These are phyloP conservation scores for Miscanthus lutarioriparius DNA, from an alignment of 176 grass and related monocot species.

Conservation along the genomic window DNA sequence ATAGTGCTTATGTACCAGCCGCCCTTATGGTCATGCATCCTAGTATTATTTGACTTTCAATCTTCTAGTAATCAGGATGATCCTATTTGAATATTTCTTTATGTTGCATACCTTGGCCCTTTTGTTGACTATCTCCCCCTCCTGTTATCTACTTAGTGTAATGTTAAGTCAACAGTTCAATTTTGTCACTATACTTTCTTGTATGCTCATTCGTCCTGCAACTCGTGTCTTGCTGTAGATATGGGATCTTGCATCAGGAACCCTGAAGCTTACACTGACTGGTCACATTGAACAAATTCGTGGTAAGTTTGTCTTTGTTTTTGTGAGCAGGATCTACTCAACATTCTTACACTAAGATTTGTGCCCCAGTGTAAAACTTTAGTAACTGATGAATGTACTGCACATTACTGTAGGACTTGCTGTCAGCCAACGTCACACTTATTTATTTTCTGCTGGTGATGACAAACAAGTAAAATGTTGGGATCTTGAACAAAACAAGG, in stretches of 20 bases:
- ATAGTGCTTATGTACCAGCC: background rate
- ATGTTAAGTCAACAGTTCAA: background rate
- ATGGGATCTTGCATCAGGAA: conserved; percentile 97
- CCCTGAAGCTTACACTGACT: conserved; percentile 93
- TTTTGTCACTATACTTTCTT: conserved; percentile 2
- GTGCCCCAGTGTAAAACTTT: conserved; percentile 6
- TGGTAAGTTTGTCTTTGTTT: conserved; percentile 52
- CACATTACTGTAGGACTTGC: conserved; percentile 74
- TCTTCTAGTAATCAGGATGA: background rate
- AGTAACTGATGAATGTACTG: conserved; percentile 18
- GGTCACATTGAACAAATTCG: conserved; percentile 97
- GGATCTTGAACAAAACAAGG: conserved; percentile 99
- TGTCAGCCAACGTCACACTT: conserved; percentile 87
- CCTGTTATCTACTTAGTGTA: background rate
- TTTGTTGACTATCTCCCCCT: background rate
- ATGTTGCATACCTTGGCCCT: background rate
- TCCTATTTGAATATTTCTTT: background rate
- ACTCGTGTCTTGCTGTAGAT: conserved; percentile 59
- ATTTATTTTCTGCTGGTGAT: conserved; percentile 99
- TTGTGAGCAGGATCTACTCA: background rate
- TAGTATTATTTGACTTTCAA: background rate
- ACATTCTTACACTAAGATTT: conserved; percentile 9
- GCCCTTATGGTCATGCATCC: background rate
- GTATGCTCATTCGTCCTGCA: background rate
- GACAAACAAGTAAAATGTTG: conserved; percentile 99